Evolutionary conservation across 192 early-diverging fungal species (phyloP), one percentile per base, ranked within the genome.

Genomic region (Kickxella alabastrina): DNA sequence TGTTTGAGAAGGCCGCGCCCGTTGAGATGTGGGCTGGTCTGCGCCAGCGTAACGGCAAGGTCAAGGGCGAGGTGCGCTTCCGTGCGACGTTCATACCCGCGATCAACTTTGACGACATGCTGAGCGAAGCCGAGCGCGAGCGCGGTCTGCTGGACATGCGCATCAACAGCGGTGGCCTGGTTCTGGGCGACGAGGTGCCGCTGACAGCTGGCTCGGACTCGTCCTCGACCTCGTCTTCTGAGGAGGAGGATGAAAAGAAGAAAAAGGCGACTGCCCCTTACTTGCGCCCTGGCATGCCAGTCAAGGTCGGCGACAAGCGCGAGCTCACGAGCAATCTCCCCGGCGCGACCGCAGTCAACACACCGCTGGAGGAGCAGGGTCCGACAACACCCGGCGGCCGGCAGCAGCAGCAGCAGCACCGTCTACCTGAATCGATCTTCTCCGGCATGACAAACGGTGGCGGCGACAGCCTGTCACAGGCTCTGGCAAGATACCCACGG

Each of bases 21-120:
- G 40, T 68, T 9, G 65, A 56, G 60, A 77, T 79, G 77, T 83
- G 82, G 77, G 80, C 78, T 0, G 67, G 73, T 13, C 54, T 84
- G 51, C 75, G 68, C 22, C 79, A 81, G 56, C 78, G 79, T 48
- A 79, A 82, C 22, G 80, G 82, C 40, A 72, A 75, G 31, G 59
- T 49, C 41, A 83, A 81, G 59, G 85, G 85, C 32, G 74, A 81
- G 19, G 52, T 87, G n/a, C 49, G 79, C 29, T 82, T 82, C 68
- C 65, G 68, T 10, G 73, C 80, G 3, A 67, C 77, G 25, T 85
- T 87, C 62, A 57, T 69, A 46, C 80, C 85, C 0, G 68, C 59
- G n/a, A 75, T 79, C 45, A 75, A 69, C 57, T 68, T 78, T 68
- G 71, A 78, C 52, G 68, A 70, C 3, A 67, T 67, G 62, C 58